A percentile compares a stretch with the other conserved stretches of the same genome.
Evolutionary conservation across 805 yeast genomes (phyloP).

Genomic region (Candida boleticola): DNA sequence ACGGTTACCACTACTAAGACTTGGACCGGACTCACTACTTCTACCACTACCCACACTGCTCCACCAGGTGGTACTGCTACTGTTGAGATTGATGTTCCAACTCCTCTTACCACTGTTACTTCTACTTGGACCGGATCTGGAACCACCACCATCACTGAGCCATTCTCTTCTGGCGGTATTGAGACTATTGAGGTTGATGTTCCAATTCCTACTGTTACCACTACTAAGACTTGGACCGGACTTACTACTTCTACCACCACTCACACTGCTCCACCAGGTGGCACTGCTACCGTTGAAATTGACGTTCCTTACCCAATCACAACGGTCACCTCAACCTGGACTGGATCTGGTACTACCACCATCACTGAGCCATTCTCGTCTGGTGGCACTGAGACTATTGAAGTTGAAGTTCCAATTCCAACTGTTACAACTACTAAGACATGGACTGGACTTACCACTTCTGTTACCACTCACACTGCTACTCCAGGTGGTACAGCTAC

Average conservation of each 20-base stretch:
- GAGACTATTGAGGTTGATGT: slow-evolving; percentile 10
- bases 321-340: slow-evolving; percentile 12
- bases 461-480: slow-evolving; percentile 1
- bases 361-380: slow-evolving; percentile 4
- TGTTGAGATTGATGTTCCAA: slow-evolving; percentile 7
- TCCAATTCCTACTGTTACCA: slow-evolving; percentile 1
- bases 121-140: too few species aligned
- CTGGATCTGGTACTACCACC: slow-evolving; percentile 11
- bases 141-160: too few species aligned
- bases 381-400: slow-evolving; percentile 9
- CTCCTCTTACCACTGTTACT: too few species aligned
- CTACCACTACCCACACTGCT: too few species aligned
- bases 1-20: slow-evolving; percentile 1
- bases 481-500: slow-evolving; percentile 6
- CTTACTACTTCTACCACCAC: too few species aligned
- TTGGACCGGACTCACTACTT: slow-evolving; percentile 2
- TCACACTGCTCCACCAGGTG: too few species aligned
- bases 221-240: slow-evolving; percentile 1
- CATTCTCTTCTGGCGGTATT: slow-evolving; percentile 4
- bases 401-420: slow-evolving; percentile 7
- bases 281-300: neutral
- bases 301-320: neutral
- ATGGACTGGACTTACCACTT: slow-evolving; percentile 8
- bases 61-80: slow-evolving; percentile 10
- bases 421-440: slow-evolving; percentile 14